Conservation (phyloP, 1,284 basidiomycete genomes). For the Leccinum subfulvum region DNA sequence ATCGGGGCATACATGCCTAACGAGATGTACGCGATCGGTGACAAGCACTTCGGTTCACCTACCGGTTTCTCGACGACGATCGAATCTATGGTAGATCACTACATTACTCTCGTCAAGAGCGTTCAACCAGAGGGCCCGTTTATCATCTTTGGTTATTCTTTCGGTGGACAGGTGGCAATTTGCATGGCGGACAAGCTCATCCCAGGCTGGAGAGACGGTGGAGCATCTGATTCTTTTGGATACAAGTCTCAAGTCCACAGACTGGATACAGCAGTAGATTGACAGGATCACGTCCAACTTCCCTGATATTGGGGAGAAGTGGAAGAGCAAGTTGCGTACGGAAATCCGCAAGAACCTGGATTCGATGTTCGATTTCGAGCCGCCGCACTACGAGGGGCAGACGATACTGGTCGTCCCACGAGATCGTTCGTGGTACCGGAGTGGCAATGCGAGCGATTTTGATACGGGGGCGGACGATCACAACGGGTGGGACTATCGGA, state of each 20-base stretch:
- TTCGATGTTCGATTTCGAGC: slow-evolving; percentile 26
- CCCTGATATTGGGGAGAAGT: slow-evolving; percentile 32
- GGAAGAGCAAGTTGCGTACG: slow-evolving; percentile 28
- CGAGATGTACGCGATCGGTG: slow-evolving; percentile 34
- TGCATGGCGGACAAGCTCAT: slow-evolving; percentile 27
- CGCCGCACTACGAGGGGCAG: slow-evolving; percentile 24
- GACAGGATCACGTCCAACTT: slow-evolving; percentile 33
- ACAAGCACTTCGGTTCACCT: slow-evolving; percentile 30
- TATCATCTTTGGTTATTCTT: slow-evolving; percentile 28
- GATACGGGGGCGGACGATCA: slow-evolving; percentile 32
- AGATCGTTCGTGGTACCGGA: slow-evolving; percentile 33
- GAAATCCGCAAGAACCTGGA: slow-evolving; percentile 25
- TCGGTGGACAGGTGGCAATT: slow-evolving; percentile 30
- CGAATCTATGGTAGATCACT: slow-evolving; percentile 32
- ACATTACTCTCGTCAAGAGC: slow-evolving; percentile 28
- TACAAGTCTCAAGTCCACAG: slow-evolving; percentile 30
- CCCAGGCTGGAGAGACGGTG: slow-evolving; percentile 24
- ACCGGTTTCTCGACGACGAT: slow-evolving; percentile 25
- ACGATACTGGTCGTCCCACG: slow-evolving; percentile 30
- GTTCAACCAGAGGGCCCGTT: slow-evolving; percentile 29
- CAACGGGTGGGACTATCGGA: slow-evolving; percentile 32
- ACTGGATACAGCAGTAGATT: slow-evolving; percentile 30
- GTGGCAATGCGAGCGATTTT: slow-evolving; percentile 30
- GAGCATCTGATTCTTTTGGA: slow-evolving; percentile 29
- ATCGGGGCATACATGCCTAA: slow-evolving; percentile 33